Evolutionary conservation across 768 basidiomycete species (phyloP).

Genomic region (Boletus insuetus): DNA sequence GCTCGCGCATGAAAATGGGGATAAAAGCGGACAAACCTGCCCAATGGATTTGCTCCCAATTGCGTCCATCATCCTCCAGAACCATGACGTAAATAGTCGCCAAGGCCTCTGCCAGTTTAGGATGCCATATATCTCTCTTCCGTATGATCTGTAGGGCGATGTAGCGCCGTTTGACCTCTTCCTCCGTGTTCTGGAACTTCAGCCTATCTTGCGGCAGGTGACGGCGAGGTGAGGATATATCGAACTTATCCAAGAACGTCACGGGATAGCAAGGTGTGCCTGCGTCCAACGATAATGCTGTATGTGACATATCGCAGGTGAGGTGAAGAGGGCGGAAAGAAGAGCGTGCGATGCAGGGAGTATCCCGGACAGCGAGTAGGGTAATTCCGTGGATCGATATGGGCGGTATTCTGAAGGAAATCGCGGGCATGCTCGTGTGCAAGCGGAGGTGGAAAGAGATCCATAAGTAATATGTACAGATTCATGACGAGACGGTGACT

Average conservation of each 20-base stretch:
- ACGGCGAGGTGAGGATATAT: slow-evolving; percentile 39
- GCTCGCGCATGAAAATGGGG: slow-evolving; percentile 36
- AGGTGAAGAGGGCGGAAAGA: slow-evolving; percentile 31
- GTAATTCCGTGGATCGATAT: slow-evolving; percentile 37
- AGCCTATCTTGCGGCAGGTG: slow-evolving; percentile 33
- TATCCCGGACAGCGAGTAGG: slow-evolving; percentile 29
- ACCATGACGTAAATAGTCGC: slow-evolving; percentile 58
- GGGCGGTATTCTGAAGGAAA: slow-evolving; percentile 32
- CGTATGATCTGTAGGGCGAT: slow-evolving; percentile 45
- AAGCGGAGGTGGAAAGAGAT: slow-evolving; percentile 13
- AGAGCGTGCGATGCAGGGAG: slow-evolving; percentile 34
- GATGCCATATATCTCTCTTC: slow-evolving; percentile 33
- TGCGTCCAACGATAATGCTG: slow-evolving; percentile 22
- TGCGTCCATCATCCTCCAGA: slow-evolving; percentile 52
- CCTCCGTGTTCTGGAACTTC: slow-evolving; percentile 33
- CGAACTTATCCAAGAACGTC: slow-evolving; percentile 49
- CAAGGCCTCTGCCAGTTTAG: slow-evolving; percentile 42
- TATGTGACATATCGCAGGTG: slow-evolving; percentile 33
- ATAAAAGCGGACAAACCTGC: slow-evolving; percentile 44
- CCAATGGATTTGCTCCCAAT: slow-evolving; percentile 44
- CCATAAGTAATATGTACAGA: slow-evolving; percentile 23
- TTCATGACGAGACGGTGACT: slow-evolving; percentile 28
- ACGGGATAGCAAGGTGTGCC: slow-evolving; percentile 35
- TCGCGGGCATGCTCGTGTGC: slow-evolving; percentile 31
- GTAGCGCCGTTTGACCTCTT: slow-evolving; percentile 47